phyloP scores from a whole-genome alignment of 208 protist species.

The Crithidia expoeki region DNA sequence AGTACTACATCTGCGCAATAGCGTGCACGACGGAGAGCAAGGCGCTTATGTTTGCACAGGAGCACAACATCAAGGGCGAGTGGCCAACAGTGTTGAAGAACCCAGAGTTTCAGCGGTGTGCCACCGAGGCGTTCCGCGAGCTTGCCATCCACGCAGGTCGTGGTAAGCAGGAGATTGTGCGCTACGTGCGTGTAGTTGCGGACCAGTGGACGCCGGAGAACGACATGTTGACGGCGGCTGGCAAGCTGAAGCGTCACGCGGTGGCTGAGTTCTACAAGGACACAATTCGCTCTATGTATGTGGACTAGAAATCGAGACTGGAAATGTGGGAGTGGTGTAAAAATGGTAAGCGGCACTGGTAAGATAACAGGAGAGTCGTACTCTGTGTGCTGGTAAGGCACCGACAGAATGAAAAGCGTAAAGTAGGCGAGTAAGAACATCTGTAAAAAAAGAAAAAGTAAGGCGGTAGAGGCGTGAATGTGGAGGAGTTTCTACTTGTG shows the following conservation, averaged over 20 bases:
- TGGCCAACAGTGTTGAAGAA: conserved; percentile 59
- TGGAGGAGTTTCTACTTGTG: too few species aligned
- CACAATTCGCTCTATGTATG: conserved; percentile 70
- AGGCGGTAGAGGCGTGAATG: too few species aligned
- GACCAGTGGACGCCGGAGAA: conserved; percentile 91
- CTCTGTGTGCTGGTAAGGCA: too few species aligned
- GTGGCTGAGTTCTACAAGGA: conserved; percentile 68
- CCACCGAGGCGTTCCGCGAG: conserved; percentile 49
- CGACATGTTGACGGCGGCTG: conserved; percentile 71
- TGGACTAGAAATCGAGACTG: conserved; percentile 29
- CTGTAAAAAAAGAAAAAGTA: too few species aligned
- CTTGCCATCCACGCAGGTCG: conserved; percentile 48
- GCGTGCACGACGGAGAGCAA: conserved; percentile 52
- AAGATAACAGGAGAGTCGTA: too few species aligned
- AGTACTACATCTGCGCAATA: conserved; percentile 74
- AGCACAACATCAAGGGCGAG: conserved; percentile 35
- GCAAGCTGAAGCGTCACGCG: conserved; percentile 76
- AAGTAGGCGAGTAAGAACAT: too few species aligned
- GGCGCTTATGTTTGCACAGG: conserved; percentile 53
- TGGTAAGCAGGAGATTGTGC: conserved; percentile 62
- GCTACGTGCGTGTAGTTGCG: conserved; percentile 46
- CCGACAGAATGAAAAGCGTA: too few species aligned
- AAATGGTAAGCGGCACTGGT: too few species aligned
- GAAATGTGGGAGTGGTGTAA: conserved; percentile 55
- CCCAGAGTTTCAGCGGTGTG: conserved; percentile 50